Conservation (phyloP, 495 filamentous ascomycete genomes). For the Penicillium egyptiacum region DNA sequence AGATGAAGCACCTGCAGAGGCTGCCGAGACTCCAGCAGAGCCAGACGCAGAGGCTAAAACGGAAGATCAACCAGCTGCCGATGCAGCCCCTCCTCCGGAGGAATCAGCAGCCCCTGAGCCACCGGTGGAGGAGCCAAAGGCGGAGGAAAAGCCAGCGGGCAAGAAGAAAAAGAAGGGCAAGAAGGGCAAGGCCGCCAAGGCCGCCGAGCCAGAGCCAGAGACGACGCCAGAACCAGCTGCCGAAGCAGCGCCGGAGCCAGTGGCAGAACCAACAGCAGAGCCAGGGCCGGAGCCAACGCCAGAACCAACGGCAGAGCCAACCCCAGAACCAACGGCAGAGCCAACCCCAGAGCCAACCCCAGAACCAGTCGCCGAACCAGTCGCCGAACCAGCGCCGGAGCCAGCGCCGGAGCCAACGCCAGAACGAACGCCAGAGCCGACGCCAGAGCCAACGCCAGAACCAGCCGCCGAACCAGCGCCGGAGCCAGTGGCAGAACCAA, state of each 20-base stretch:
- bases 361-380: no score
- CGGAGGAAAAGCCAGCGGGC: conserved; percentile 2
- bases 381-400: background rate
- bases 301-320: background rate
- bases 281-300: background rate
- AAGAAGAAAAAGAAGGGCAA: conserved; percentile 19
- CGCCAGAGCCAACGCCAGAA: background rate
- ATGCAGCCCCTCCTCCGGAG: background rate
- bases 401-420: background rate
- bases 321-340: conserved; percentile 8
- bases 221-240: conserved; percentile 9
- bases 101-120: background rate
- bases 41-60: background rate
- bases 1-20: conserved; percentile 15
- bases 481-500: conserved; percentile 9
- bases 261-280: background rate
- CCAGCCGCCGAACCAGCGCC: conserved; percentile 2
- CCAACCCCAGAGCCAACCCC: background rate
- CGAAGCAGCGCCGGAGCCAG: conserved; percentile 4
- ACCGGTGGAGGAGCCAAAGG: background rate
- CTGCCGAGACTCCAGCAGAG: conserved; percentile 18
- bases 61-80: no score
- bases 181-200: conserved; percentile 11
- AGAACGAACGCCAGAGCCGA: conserved; percentile 5
- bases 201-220: background rate